Conservation (phyloP, 2,329 filamentous ascomycete genomes). For the Exserohilum turcica region DNA sequence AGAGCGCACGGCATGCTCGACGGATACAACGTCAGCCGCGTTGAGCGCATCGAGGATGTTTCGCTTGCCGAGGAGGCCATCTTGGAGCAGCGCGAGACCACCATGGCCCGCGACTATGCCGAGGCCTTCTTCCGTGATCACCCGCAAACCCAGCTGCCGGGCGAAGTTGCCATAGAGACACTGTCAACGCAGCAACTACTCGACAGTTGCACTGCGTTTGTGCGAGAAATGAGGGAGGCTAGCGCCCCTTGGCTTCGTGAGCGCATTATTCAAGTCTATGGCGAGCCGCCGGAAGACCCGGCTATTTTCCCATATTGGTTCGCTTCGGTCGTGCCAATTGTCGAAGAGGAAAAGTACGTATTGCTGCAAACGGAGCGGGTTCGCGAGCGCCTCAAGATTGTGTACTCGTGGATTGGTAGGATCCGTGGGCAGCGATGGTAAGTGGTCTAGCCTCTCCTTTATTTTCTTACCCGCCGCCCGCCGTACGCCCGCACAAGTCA, state of each 20-base stretch:
- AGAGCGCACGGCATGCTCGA: conserved; percentile 68
- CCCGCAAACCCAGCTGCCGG: conserved; percentile 30
- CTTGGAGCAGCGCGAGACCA: conserved; percentile 71
- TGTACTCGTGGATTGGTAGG: conserved; percentile 75
- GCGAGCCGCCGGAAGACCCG: conserved; percentile 76
- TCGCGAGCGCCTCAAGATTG: conserved; percentile 80
- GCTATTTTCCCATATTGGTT: conserved; percentile 89
- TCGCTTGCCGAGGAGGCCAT: conserved; percentile 78
- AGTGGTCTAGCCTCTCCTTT: conserved; percentile 43
- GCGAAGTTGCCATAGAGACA: conserved; percentile 51
- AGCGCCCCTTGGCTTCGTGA: conserved; percentile 77
- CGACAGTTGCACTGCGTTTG: conserved; percentile 68
- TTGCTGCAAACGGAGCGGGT: conserved; percentile 76
- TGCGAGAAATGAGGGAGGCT: conserved; percentile 68
- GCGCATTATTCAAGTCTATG: conserved; percentile 74
- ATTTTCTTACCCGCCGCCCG: neutral
- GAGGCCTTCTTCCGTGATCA: conserved; percentile 46
- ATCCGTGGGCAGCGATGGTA: conserved; percentile 75
- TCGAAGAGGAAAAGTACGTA: conserved; percentile 78
- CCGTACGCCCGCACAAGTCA: neutral
- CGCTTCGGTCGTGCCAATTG: conserved; percentile 77
- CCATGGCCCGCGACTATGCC: conserved; percentile 41
- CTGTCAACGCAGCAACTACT: conserved; percentile 76
- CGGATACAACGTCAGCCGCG: conserved; percentile 76
- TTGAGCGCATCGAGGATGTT: conserved; percentile 82